These are phyloP conservation scores for Pleurotus ostreatus DNA, from an alignment of 768 basidiomycete species.

Conservation along the genomic window DNA sequence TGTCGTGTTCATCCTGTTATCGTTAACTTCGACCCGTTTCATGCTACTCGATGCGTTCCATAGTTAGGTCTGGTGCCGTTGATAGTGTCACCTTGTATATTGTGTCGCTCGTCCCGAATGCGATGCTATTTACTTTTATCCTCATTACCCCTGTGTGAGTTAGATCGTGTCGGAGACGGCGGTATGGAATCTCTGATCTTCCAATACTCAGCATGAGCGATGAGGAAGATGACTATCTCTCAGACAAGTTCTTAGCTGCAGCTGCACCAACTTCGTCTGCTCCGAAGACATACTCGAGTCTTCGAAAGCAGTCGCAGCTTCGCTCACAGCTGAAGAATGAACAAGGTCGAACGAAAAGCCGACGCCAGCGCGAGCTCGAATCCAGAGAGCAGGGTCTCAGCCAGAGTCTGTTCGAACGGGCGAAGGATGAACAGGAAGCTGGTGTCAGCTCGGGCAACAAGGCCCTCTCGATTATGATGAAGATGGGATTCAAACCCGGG, in stretches of 20 bases:
- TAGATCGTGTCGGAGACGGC: slow-evolving; percentile 17
- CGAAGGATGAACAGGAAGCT: slow-evolving; percentile 57
- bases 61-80: slow-evolving; percentile 36
- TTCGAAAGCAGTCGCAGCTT: slow-evolving; percentile 62
- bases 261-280: slow-evolving; percentile 27
- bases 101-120: slow-evolving; percentile 6
- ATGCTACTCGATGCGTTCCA: slow-evolving; percentile 4
- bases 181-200: slow-evolving; percentile 1
- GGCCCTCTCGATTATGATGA: slow-evolving; percentile 87
- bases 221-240: slow-evolving; percentile 88
- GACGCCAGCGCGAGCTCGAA: slow-evolving; percentile 68
- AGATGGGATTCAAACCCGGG: slow-evolving; percentile 89
- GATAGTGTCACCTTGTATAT: slow-evolving; percentile 21
- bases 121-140: slow-evolving; percentile 13
- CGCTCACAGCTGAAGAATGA: slow-evolving; percentile 61
- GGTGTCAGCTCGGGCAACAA: slow-evolving; percentile 59
- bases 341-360: slow-evolving; percentile 59
- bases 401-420: slow-evolving; percentile 78
- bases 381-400: slow-evolving; percentile 73
- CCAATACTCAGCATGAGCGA: slow-evolving; percentile 47
- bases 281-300: slow-evolving; percentile 65
- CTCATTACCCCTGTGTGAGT: slow-evolving; percentile 22
- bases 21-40: slow-evolving; percentile 8
- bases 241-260: slow-evolving; percentile 74
- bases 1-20: slow-evolving; percentile 9